These are phyloP conservation scores for Larix sibirica DNA, from an alignment of 83 land plant genomes.

Conservation along the genomic window DNA sequence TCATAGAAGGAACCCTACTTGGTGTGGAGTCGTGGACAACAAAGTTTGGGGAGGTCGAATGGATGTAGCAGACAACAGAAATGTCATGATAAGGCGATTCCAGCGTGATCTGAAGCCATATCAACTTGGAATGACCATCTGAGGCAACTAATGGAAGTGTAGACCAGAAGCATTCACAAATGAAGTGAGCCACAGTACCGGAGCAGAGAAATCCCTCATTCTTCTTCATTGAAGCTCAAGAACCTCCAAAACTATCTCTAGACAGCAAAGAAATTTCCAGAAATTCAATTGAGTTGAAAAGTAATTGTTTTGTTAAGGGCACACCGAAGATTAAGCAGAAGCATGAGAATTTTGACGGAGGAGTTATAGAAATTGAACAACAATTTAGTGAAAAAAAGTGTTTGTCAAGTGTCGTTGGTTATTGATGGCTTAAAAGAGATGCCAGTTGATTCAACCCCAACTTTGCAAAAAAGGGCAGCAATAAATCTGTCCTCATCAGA, in stretches of 20 bases:
- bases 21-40: too few relatives aligned
- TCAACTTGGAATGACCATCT: too few relatives aligned
- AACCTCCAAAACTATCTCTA: slow-evolving; percentile 72
- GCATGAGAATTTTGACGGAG: neutral
- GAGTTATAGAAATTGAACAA: neutral
- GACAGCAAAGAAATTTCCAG: slow-evolving; percentile 49
- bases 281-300: slow-evolving; percentile 25
- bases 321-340: neutral
- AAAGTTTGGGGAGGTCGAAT: too few relatives aligned
- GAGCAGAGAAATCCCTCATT: slow-evolving; percentile 37
- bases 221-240: slow-evolving; percentile 39
- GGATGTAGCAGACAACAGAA: too few relatives aligned
- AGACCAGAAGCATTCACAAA: too few relatives aligned
- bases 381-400: slow-evolving; percentile 18
- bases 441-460: slow-evolving; percentile 20
- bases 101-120: too few relatives aligned
- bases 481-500: neutral
- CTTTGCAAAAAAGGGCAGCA: neutral
- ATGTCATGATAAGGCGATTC: too few relatives aligned
- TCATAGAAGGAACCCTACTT: too few relatives aligned
- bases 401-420: slow-evolving; percentile 55
- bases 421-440: slow-evolving; percentile 66
- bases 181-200: too few relatives aligned
- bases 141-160: too few relatives aligned
- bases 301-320: slow-evolving; percentile 16